Percentiles rank a stretch among this genome's conserved stretches.
These are phyloP conservation scores for Yamadazyma sp. DNA, from an alignment of 805 yeast genomes.

Conservation along the genomic window DNA sequence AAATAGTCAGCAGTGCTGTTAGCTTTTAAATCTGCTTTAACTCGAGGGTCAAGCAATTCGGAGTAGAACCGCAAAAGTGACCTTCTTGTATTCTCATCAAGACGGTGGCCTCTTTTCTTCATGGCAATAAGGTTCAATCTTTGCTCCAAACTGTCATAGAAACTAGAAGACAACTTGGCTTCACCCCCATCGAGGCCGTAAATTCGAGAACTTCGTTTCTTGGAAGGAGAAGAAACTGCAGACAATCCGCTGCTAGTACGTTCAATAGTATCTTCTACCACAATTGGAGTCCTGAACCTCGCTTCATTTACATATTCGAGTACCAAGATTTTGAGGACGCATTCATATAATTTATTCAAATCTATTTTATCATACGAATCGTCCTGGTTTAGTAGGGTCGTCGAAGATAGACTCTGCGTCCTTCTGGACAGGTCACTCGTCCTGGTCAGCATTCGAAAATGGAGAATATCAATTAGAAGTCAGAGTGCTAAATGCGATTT, in stretches of 20 bases:
- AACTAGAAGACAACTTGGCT: conserved; percentile 37
- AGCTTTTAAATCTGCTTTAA: conserved; percentile 31
- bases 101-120: conserved; percentile 30
- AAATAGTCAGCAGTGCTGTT: conserved; percentile 45
- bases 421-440: conserved; percentile 10
- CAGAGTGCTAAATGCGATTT: conserved; percentile 8
- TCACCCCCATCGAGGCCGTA: conserved; percentile 21
- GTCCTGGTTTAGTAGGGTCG: conserved; percentile 20
- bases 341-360: conserved; percentile 43
- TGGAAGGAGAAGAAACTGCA: conserved; percentile 9
- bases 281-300: conserved; percentile 46
- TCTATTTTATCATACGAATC: conserved; percentile 22
- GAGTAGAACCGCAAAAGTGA: conserved; percentile 64
- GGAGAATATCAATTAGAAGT: too few species aligned
- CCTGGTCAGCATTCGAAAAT: conserved; percentile 4
- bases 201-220: conserved; percentile 13
- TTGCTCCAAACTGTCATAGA: conserved; percentile 39
- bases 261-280: conserved; percentile 1
- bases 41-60: conserved; percentile 51
- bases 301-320: conserved; percentile 66
- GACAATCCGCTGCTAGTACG: conserved; percentile 2
- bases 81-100: conserved; percentile 53
- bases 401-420: conserved; percentile 27
- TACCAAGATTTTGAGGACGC: conserved; percentile 53
- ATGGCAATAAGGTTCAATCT: conserved; percentile 48